Percentiles rank a stretch among this genome's conserved stretches.
phyloP scores from a whole-genome alignment of 2,329 filamentous ascomycete species.

The Microascus cirrosus region DNA sequence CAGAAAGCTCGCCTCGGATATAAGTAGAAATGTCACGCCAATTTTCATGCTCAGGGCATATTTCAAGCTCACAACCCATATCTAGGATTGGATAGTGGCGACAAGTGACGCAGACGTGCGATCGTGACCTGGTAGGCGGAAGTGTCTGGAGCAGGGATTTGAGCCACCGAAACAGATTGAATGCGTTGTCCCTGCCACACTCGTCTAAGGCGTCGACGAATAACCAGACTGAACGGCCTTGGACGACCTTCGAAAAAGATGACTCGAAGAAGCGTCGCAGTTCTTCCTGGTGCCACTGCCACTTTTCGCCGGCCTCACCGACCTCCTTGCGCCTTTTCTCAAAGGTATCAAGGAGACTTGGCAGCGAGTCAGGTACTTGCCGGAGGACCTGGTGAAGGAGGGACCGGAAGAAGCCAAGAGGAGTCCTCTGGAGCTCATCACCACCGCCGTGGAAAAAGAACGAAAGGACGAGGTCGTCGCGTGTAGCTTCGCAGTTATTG shows the following conservation, averaged over 20 bases:
- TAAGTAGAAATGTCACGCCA: conserved; percentile 12
- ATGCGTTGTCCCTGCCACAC: conserved; percentile 14
- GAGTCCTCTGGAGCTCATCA: conserved; percentile 16
- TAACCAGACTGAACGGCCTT: conserved; percentile 9
- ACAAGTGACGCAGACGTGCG: conserved; percentile 19
- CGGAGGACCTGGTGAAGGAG: conserved; percentile 20
- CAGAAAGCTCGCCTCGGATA: conserved; percentile 12
- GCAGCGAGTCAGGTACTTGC: conserved; percentile 10
- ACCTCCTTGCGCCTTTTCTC: conserved; percentile 1
- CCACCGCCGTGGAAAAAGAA: conserved; percentile 17
- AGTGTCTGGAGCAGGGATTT: conserved; percentile 10
- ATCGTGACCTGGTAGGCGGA: conserved; percentile 3
- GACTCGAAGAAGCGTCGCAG: conserved; percentile 11
- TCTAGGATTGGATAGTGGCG: conserved; percentile 18
- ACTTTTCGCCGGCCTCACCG: conserved; percentile 10
- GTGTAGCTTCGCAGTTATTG: conserved; percentile 11
- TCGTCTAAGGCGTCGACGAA: conserved; percentile 25
- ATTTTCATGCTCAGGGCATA: conserved; percentile 19
- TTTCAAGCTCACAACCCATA: conserved; percentile 10
- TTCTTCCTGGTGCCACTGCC: conserved; percentile 16
- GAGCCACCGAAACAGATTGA: conserved; percentile 10
- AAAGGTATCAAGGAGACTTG: conserved; percentile 10
- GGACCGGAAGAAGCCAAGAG: conserved; percentile 21
- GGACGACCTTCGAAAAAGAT: conserved; percentile 11
- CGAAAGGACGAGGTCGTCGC: conserved; percentile 11